These are phyloP conservation scores for Artemisia annua DNA, from an alignment of 129 eudicot genomes.

Conservation along the genomic window DNA sequence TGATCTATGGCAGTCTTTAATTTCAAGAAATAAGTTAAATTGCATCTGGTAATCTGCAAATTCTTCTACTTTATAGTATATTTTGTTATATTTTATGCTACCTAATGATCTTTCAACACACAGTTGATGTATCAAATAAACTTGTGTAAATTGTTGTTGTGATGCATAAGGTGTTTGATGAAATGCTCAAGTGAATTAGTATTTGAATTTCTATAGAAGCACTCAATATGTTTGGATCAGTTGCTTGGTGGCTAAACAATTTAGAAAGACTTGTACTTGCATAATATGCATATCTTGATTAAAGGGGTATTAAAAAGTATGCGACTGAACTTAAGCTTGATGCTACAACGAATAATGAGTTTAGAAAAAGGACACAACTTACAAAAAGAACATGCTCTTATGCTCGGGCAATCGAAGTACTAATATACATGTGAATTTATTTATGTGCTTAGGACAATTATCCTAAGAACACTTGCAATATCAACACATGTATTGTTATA, in stretches of 20 bases:
- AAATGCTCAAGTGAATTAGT: no score
- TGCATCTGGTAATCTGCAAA: no score
- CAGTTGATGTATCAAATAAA: no score
- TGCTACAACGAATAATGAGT: background rate
- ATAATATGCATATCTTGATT: background rate
- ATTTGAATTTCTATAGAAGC: no score
- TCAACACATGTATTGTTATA: slow-evolving; percentile 2
- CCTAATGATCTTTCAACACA: no score
- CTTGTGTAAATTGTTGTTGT: no score
- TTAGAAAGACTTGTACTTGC: background rate
- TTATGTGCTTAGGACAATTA: background rate
- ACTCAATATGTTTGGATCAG: background rate
- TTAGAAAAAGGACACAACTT: background rate
- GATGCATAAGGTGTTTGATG: no score
- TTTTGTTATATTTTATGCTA: no score
- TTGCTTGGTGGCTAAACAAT: slow-evolving; percentile 3
- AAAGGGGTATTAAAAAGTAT: background rate
- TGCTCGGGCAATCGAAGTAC: background rate
- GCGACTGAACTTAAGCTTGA: background rate
- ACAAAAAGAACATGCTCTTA: background rate
- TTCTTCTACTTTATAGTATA: no score
- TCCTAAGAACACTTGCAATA: background rate
- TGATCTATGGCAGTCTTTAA: no score
- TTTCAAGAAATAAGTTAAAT: no score
- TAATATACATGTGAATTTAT: background rate